Conservation (phyloP, 176 grass and related monocot species). For the Musa itinerans region DNA sequence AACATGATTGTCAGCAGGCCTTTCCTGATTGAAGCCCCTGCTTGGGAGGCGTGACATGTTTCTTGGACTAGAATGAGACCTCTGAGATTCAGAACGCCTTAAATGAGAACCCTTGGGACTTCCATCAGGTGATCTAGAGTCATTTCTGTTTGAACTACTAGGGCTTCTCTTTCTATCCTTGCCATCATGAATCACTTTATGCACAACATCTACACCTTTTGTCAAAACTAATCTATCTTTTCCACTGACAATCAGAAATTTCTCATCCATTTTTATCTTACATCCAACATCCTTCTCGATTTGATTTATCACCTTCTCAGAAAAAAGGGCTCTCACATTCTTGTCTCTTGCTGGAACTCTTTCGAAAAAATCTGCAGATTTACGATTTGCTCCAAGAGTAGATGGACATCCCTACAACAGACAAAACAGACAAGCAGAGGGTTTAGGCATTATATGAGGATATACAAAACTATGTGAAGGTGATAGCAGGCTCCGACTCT, state of each 20-base stretch:
- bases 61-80: conserved; percentile 55
- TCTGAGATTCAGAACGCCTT: conserved; percentile 49
- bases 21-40: conserved; percentile 49
- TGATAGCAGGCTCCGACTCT: no score
- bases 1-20: conserved; percentile 47
- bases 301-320: conserved; percentile 54
- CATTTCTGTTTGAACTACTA: conserved; percentile 41
- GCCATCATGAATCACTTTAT: conserved; percentile 73
- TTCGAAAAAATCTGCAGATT: conserved; percentile 69
- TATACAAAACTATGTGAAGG: not conserved
- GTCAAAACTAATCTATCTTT: conserved; percentile 69
- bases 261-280: conserved; percentile 95
- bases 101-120: conserved; percentile 37
- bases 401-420: conserved; percentile 77
- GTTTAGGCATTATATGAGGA: not conserved
- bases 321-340: conserved; percentile 70
- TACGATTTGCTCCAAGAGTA: conserved; percentile 77
- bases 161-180: conserved; percentile 55
- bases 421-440: not conserved
- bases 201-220: conserved; percentile 84
- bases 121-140: conserved; percentile 49
- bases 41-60: conserved; percentile 37
- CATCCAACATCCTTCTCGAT: conserved; percentile 86
- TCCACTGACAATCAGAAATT: conserved; percentile 89
- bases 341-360: conserved; percentile 86